Percentiles rank a stretch among this genome's conserved stretches.
phyloP scores from a whole-genome alignment of 768 basidiomycete genomes.

The Lanmaoa pseudosensibilis region DNA sequence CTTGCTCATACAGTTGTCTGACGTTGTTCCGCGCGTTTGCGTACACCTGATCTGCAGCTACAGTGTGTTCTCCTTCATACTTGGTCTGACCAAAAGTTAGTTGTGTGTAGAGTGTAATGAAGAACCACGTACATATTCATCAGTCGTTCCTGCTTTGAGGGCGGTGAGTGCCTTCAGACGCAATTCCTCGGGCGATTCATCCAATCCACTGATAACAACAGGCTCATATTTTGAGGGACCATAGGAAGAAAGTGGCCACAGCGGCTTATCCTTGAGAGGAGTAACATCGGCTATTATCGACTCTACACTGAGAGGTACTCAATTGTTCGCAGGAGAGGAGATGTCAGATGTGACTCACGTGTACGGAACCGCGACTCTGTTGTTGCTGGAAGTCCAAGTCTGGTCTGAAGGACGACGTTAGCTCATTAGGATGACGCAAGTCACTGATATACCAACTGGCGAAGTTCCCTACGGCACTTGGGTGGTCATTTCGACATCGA shows the following conservation, averaged over 20 bases:
- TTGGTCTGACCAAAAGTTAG: slow-evolving; percentile 39
- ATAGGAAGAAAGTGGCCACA: slow-evolving; percentile 80
- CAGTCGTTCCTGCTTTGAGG: slow-evolving; percentile 48
- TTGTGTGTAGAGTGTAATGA: background rate
- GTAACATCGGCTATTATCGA: slow-evolving; percentile 65
- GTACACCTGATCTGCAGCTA: slow-evolving; percentile 51
- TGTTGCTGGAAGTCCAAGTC: slow-evolving; percentile 39
- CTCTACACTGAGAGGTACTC: slow-evolving; percentile 47
- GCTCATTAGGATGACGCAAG: slow-evolving; percentile 9
- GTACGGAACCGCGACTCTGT: slow-evolving; percentile 36
- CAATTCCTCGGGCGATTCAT: slow-evolving; percentile 79
- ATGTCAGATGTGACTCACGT: slow-evolving; percentile 31
- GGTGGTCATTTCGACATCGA: slow-evolving; percentile 68
- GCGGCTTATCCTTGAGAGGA: slow-evolving; percentile 59
- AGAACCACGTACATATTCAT: slow-evolving; percentile 65
- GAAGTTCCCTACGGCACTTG: slow-evolving; percentile 41
- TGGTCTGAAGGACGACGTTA: slow-evolving; percentile 34
- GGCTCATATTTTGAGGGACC: slow-evolving; percentile 76
- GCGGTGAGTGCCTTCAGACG: slow-evolving; percentile 63
- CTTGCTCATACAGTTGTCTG: slow-evolving; percentile 51
- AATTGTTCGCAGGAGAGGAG: background rate
- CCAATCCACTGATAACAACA: slow-evolving; percentile 60
- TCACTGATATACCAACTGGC: slow-evolving; percentile 45
- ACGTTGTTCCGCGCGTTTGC: slow-evolving; percentile 51
- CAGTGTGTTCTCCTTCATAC: slow-evolving; percentile 58